Evolutionary conservation across 345 rosid genomes (phyloP).

Genomic region (Laguncularia racemosa): DNA sequence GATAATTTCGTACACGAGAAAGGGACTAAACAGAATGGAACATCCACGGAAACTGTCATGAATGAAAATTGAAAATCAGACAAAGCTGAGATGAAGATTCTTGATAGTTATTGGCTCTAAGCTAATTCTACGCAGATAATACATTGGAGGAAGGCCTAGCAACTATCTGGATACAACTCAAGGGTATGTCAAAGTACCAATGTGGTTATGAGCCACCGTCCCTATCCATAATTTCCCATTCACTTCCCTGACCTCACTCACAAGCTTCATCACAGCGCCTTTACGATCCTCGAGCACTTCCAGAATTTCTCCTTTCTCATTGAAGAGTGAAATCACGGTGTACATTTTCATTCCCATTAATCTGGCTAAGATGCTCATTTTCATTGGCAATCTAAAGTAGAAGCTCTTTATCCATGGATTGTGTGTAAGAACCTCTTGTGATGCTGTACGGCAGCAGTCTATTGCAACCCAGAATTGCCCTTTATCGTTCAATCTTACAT

Average conservation of each 20-base stretch:
- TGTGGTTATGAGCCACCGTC: conserved; percentile 94
- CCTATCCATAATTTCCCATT: conserved; percentile 95
- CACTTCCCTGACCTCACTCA: conserved; percentile 84
- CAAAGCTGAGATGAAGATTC: too few relatives aligned
- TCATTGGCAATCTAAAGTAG: conserved; percentile 68
- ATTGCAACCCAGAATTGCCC: conserved; percentile 97
- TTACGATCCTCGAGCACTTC: conserved; percentile 84
- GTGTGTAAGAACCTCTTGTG: conserved; percentile 63
- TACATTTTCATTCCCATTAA: conserved; percentile 94
- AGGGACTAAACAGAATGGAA: too few relatives aligned
- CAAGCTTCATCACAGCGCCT: conserved; percentile 84
- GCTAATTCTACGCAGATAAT: too few relatives aligned
- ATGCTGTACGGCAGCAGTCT: conserved; percentile 81
- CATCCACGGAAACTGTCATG: too few relatives aligned
- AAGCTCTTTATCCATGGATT: conserved; percentile 78
- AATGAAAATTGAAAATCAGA: too few relatives aligned
- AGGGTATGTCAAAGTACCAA: conserved; percentile 74
- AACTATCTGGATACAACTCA: neutral
- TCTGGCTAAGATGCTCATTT: conserved; percentile 59
- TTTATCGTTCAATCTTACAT: conserved; percentile 65
- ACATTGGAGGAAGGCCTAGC: too few relatives aligned
- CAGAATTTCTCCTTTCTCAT: conserved; percentile 53
- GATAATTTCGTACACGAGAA: too few relatives aligned
- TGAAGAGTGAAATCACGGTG: conserved; percentile 58
- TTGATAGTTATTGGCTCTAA: too few relatives aligned